Base-by-base conservation (phyloP, 768 basidiomycete genomes). In the Trametes elegans region DNA sequence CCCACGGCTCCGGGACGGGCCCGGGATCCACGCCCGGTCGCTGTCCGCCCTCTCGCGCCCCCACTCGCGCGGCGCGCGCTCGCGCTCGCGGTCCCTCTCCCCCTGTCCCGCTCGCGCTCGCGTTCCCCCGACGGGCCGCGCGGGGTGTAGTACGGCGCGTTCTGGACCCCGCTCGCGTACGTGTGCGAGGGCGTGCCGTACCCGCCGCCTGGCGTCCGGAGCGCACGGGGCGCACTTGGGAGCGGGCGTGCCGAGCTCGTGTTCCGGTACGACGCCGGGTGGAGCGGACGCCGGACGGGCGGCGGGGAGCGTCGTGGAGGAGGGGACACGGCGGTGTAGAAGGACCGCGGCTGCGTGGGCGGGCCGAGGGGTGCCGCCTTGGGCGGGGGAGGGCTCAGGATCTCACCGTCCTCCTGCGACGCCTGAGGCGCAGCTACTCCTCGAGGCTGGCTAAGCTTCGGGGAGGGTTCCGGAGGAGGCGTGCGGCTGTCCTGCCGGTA, bases 321-420 rank as follows among this genome's bases (percentile, higher is more conserved):
- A 7, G 64, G 55, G 16, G 65, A 64, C 6, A 64, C 66, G 13
- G 65, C 49, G 35, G 62, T 13, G 38, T 71, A 69, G 58, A 77
- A 77, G 3, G 74, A 77, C 4, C 80, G 76, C 26, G 79, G 79
- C 60, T 74, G 77, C 3, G 76, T 78, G 1, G 80, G 76, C 0
- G 79, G 72, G 9, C 71, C 61, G 50, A 71, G 63, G 0, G 63
- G 71, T 1, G 63, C 57, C 0, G 62, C 39, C 55, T 72, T 73
- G 26, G 65, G 68, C n/a, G 69, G 70, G 7, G 69, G 69, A n/a
- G 69, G 66, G 36, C 64, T 75, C 34, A 66, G 63, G 50, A 82
- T 81, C 64, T 82, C 81, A 4, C 80, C 80, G 36, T 82, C 81
- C 63, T 82, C 81, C 24, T 76, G 78, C 5, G 78, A 74, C 0